A percentile compares a stretch with the other conserved stretches of the same genome.
Evolutionary conservation across 306 rosid genomes (phyloP).

Genomic region (Psophocarpus tetragonolobus): DNA sequence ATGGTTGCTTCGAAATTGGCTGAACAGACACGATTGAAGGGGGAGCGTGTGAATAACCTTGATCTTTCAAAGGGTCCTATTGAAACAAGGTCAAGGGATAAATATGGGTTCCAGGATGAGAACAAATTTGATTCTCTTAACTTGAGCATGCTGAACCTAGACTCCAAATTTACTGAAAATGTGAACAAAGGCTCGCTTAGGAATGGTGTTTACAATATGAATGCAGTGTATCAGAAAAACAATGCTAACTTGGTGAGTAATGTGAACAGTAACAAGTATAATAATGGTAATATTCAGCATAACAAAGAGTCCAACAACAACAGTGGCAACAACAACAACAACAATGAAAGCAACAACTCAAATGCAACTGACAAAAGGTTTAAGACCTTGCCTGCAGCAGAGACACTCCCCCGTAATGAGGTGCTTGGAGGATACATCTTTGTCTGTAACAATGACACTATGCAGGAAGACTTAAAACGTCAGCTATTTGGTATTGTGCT

Average conservation of each 20-base stretch:
- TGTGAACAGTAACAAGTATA: conserved; percentile 63
- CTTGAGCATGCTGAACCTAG: conserved; percentile 80
- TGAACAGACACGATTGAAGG: conserved; percentile 89
- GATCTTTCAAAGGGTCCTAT: conserved; percentile 77
- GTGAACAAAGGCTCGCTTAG: conserved; percentile 64
- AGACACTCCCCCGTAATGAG: conserved; percentile 95
- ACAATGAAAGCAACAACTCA: conserved; percentile 46
- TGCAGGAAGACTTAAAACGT: conserved; percentile 98
- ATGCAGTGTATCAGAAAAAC: conserved; percentile 75
- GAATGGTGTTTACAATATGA: conserved; percentile 67
- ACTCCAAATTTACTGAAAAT: conserved; percentile 63
- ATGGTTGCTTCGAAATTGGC: conserved; percentile 94
- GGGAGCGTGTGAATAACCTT: conserved; percentile 89
- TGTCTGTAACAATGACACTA: conserved; percentile 96
- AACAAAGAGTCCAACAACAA: conserved; percentile 64
- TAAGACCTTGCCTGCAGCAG: conserved; percentile 97
- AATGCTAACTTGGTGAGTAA: conserved; percentile 56
- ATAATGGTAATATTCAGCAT: conserved; percentile 53
- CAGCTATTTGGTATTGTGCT: conserved; percentile 74
- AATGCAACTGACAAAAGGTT: conserved; percentile 86
- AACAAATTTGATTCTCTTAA: conserved; percentile 82
- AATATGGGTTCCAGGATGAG: conserved; percentile 86
- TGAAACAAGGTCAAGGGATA: conserved; percentile 77
- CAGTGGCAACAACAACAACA: conserved; percentile 46
- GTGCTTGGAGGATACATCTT: conserved; percentile 99